Conservation (phyloP, 129 eudicot genomes). For the Chrysanthemum lavandulifolium region DNA sequence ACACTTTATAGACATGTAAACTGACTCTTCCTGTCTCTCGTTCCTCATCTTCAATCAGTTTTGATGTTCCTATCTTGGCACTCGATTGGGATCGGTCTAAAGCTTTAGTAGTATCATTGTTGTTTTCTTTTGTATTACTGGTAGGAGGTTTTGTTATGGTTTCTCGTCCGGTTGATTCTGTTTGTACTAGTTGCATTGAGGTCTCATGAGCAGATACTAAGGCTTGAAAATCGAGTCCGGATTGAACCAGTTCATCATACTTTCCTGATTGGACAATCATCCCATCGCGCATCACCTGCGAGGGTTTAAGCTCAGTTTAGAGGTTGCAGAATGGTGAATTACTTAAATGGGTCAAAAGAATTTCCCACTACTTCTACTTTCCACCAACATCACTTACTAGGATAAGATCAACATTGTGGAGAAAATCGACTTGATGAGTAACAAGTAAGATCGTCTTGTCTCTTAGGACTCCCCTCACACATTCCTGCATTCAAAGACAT, state of each 20-base stretch:
- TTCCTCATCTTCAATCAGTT: constrained; percentile 72
- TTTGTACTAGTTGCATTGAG: constrained; percentile 71
- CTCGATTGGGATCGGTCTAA: constrained; percentile 31
- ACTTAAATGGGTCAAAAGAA: too few relatives aligned
- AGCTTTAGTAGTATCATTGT: constrained; percentile 23
- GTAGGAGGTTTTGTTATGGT: constrained; percentile 27
- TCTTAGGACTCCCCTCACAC: constrained; percentile 66
- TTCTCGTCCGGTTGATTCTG: constrained; percentile 23
- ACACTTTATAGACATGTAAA: constrained; percentile 49
- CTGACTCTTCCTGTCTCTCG: constrained; percentile 65
- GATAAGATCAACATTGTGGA: constrained; percentile 70
- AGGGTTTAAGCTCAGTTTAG: neutral
- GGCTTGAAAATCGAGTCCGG: constrained; percentile 61
- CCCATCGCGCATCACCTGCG: constrained; percentile 73
- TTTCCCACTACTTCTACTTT: too few relatives aligned
- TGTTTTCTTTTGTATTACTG: constrained; percentile 9
- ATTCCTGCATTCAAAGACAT: constrained; percentile 55
- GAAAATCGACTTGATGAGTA: constrained; percentile 92
- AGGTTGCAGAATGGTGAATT: too few relatives aligned
- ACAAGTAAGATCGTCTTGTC: constrained; percentile 83
- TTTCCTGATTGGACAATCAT: constrained; percentile 74
- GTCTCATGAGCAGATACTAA: constrained; percentile 69
- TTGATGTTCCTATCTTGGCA: constrained; percentile 42
- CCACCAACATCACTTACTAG: constrained; percentile 39
- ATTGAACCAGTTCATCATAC: constrained; percentile 48